Base-by-base conservation (phyloP, 352 stramenopile species). In the Pythium aphanidermatum region DNA sequence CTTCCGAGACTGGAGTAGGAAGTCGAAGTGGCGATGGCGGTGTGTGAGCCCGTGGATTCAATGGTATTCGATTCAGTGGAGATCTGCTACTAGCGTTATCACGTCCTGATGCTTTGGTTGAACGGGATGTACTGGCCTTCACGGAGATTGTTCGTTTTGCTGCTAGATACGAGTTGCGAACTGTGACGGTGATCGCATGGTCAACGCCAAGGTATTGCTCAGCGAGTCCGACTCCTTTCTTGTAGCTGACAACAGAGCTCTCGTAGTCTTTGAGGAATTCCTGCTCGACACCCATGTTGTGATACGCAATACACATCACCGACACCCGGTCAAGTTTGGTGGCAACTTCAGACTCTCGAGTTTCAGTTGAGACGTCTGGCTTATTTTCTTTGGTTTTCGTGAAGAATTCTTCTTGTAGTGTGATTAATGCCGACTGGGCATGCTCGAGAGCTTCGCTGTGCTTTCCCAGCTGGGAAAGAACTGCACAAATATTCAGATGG, bases 281-380 rank as follows among this genome's bases (percentile, higher is more conserved):
- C 44, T 96, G 83, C 68, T 98, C 92, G 9, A 97, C 92, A 23
- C 88, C 92, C 43, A 97, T 86, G 53, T 98, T 98, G 60, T 98
- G 91, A 58, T 98, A 97, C 11, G 90, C 87, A 43, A 98, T 97
- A 38, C 83, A 93, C 56, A 98, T 79, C 36, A 97, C 89, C 0
- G 90, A 94, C 14, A 96, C 83, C 26, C 86, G 69, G 47, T 97
- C 90, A 2, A 83, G 46, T 35, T 76, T 56, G 13, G 23, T 34
- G 9, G 38, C n/a, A 7, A 29, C 26, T 23, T n/a, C n/a, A 10
- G n/a, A 11, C 0, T 49, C n/a, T 19, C 36, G 12, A 29, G 12
- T 26, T 16, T 39, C 24, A 17, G 32, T 46, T n/a, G 20, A 21
- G 12, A 34, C 38, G 13, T 25, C 34, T 29, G 25, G 16, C 24